Conservation (phyloP, 139 green algal genomes). For the Chlamydomonas urium region DNA sequence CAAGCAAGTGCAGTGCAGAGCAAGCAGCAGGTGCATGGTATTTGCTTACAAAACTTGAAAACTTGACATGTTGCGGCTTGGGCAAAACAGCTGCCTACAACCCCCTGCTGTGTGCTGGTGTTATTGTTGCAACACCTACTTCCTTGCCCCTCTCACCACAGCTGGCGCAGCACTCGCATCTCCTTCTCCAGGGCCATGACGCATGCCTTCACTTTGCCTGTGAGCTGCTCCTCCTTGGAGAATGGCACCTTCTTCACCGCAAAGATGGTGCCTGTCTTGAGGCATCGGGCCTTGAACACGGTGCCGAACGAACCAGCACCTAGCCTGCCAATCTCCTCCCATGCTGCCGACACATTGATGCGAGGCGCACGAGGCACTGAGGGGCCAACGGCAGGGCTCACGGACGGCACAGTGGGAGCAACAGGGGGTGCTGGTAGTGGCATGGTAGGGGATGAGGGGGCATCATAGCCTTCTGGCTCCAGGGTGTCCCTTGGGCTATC, state of each 20-base stretch:
- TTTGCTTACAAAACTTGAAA: not conserved
- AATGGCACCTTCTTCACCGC: conserved; percentile 90
- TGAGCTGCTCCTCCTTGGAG: conserved; percentile 43
- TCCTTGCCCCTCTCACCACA: conserved; percentile 29
- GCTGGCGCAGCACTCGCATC: conserved; percentile 70
- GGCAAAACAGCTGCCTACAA: not conserved
- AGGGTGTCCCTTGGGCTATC: too few relatives aligned
- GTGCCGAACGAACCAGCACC: too few relatives aligned
- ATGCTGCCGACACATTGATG: too few relatives aligned
- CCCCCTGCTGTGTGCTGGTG: not conserved
- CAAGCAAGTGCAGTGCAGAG: not conserved
- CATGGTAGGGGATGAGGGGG: too few relatives aligned
- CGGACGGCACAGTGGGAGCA: too few relatives aligned
- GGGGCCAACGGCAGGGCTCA: too few relatives aligned
- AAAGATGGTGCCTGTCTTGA: too few relatives aligned
- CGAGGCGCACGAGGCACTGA: too few relatives aligned
- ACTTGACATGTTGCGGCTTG: not conserved
- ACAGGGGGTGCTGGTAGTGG: too few relatives aligned
- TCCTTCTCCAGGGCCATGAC: conserved; percentile 77
- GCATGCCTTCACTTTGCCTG: conserved; percentile 55
- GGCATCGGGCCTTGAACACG: too few relatives aligned
- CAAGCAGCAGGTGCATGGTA: not conserved
- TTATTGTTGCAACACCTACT: not conserved
- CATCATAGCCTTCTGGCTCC: too few relatives aligned
- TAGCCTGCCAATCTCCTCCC: too few relatives aligned